Base-by-base conservation (phyloP, 352 stramenopile genomes). In the Elongisporangium anandrum region DNA sequence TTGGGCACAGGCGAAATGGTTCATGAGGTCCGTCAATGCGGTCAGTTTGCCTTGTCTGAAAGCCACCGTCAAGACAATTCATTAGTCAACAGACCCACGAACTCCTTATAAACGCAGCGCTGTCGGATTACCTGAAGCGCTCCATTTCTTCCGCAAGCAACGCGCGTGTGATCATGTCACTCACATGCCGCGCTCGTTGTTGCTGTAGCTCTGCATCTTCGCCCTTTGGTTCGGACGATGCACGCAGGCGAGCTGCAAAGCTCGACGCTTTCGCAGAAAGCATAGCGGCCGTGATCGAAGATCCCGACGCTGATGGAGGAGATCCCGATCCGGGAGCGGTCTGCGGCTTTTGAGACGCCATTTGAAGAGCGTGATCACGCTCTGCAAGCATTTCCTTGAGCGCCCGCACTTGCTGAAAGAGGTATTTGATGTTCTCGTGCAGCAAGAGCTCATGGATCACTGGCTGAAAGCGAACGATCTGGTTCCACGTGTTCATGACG, bases 391-490 rank as follows among this genome's bases (percentile, higher is more conserved):
- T 57, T n/a, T 88, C 79, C 59, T 84, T 86, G 59, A 92, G 73
- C 47, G 73, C 79, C 10, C 64, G 74, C 24, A 72, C 63, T 62
- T 92, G 81, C 26, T 73, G 67, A 5, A 74, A 67, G 55, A 92
- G 60, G 58, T 90, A 92, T 56, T 83, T 85, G 62, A 87, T 54
- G 50, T 71, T 75, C 60, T 88, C 82, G 48, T 90, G 72, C 24
- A 92, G 58, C 38, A 86, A 61, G 4, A 92, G 61, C 59, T 88
- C 82, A 65, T 85, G 83, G 19, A 90, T 84, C n/a, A 52, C 65
- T 20, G 81, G 75, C 38, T 87, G 75, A 56, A 84, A 77, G 17
- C 57, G 70, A 16, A 69, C 56, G 16, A 77, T 65, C 47, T 87
- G 70, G 49, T 70, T 75, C 81, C 81, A 92, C 5, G 66, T 56